Base-by-base conservation (phyloP, 768 basidiomycete genomes). In the Amanita thiersii region DNA sequence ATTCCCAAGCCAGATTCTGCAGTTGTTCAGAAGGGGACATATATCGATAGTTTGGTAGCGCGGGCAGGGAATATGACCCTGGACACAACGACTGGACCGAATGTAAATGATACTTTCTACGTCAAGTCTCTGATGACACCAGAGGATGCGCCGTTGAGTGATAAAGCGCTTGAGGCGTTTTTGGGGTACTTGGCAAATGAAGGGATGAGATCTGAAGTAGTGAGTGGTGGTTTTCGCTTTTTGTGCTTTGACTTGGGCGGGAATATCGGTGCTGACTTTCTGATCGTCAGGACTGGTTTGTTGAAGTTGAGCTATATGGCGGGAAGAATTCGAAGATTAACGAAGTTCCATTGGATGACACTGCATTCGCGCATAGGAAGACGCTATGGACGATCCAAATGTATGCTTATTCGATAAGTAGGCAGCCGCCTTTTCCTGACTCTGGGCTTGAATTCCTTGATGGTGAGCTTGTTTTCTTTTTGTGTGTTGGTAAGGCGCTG, bases 401-500 rank as follows among this genome's bases (percentile, higher is more conserved):
- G 15, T 66, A 66, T 44, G 58, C 60, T 1, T 63, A 57, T 5
- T 53, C 57, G 4, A 17, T 38, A 3, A 52, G 45, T 23, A 15
- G 18, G 5, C 26, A 25, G 3, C 56, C 60, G 3, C 61, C 62
- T 2, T 65, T 54, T 37, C 66, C 67, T 0, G 30, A 51, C 0
- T 50, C 50, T 3, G 69, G 68, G 0, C 52, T 64, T 35, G 41
- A 53, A 4, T 68, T 69, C 41, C 43, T 68, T 5, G 59, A 70
- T 45, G 58, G 56, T 50, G 49, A 43, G 55, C 43, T 8, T 5
- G n/a, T 9, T 6, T 28, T 5, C 21, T 7, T 34, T 9, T 36
- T 32, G 11, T 12, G 25, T 6, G 3, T 40, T 15, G 5, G 11
- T 44, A 20, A 9, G 31, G n/a, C n/a, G 2, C 15, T 32, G n/a